Evolutionary conservation across 2,329 filamentous ascomycete species (phyloP), one percentile per base, ranked within the genome.

Genomic region (Talaromyces pinophilus): DNA sequence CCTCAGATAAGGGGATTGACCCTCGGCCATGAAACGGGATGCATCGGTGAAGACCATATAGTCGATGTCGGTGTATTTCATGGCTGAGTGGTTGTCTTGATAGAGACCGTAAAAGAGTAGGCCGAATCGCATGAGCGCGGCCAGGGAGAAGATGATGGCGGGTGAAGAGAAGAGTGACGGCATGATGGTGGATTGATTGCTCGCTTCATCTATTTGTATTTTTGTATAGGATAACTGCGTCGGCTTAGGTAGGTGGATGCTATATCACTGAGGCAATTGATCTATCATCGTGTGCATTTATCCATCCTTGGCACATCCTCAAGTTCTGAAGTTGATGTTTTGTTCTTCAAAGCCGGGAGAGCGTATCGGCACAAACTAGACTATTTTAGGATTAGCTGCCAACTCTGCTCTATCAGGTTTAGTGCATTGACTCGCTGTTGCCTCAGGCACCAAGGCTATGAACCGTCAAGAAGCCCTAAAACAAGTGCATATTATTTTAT

Each of bases 31-130:
- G 78, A 91, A 94, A 70, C 91, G 90, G 1, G 95, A 88, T 30
- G 95, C 95, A 78, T 98, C 94, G 59, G 95, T 98, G 83, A 99
- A 99, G 77, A 99, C 95, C 70, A 93, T 88, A 80, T 99, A 99
- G 84, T 99, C 95, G 73, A 99, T 97, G 80, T 99, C 95, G 62
- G 95, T 99, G 83, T 98, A 99, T 81, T 98, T 98, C 75, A 99
- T 82, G 15, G 94, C 89, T 7, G 93, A 96, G 80, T 93, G 85
- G 67, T 92, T 90, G 80, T 99, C 95, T 82, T 99, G 95, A 84
- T 92, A 93, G 68, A 92, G 86, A 67, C 95, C 94, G 78, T 98
- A 98, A 73, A 96, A 76, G 60, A 98, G 86, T 69, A 99, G 88
- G 38, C 82, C 77, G 5, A 87, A 76, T 68, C 95, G 92, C 28